Evolutionary conservation across 2,329 filamentous ascomycete species (phyloP), one percentile per base, ranked within the genome.

Genomic region (Ascocoryne sarcoides): DNA sequence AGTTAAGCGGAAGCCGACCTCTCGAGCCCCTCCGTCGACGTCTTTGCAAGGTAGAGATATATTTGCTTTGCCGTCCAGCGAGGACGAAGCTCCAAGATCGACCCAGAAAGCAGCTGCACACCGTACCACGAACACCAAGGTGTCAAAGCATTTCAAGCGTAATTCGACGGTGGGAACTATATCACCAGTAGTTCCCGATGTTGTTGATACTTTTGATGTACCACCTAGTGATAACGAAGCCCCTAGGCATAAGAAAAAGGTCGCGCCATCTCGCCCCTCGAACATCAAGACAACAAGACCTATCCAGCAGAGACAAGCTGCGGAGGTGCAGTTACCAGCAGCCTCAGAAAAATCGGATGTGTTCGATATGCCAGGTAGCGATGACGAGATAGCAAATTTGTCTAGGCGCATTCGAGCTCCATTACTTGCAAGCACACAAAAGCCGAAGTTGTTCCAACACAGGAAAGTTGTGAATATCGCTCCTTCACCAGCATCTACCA

Each of bases 201-300:
- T n/a, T n/a, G n/a, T n/a, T n/a, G 41, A 48, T 20, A 32, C 39
- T 4, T 48, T 36, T 21, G 39, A 55, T 35, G 40, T 55, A n/a
- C 51, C 49, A 12, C 35, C 40, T 3, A 50, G 47, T 26, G 52
- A 51, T 20, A 45, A 54, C n/a, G 53, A 53, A 32, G 32, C 19
- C 9, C 33, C 20, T 9, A 37, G 14, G 8, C 43, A 5, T 1
- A 35, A 30, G 32, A 30, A 35, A n/a, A 37, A 37, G 15, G 23
- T 16, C 12, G 14, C 16, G 16, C 39, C 21, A 31, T 39, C 10
- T n/a, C 35, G 10, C 8, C n/a, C n/a, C n/a, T n/a, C n/a, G n/a
- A n/a, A n/a, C n/a, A n/a, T 37, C 5, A 30, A 36, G 18, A 33
- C 16, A 19, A 34, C 16, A n/a, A n/a, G n/a, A n/a, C n/a, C n/a